A percentile compares a stretch with the other conserved stretches of the same genome.
Evolutionary conservation across 805 yeast species (phyloP).

Genomic region (Candida adriatica): DNA sequence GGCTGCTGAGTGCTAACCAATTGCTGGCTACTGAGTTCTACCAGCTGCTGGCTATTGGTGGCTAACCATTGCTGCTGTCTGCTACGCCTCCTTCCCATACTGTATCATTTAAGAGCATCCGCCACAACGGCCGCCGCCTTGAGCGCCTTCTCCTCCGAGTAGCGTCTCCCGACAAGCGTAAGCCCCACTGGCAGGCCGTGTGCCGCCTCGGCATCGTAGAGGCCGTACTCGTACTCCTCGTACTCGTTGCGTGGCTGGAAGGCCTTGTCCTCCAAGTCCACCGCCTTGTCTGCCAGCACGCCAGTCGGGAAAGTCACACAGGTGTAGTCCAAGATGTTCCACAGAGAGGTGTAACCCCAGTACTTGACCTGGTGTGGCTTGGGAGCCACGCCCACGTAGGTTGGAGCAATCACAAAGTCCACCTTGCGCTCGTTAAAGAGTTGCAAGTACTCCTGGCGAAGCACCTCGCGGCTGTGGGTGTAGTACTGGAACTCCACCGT

Average conservation of each 20-base stretch:
- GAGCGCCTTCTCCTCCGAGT: slow-evolving; percentile 41
- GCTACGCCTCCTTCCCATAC: no score
- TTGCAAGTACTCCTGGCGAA: slow-evolving; percentile 51
- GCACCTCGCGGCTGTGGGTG: slow-evolving; percentile 47
- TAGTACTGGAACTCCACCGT: slow-evolving; percentile 49
- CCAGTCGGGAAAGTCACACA: slow-evolving; percentile 53
- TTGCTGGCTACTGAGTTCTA: no score
- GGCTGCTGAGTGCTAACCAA: no score
- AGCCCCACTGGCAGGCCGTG: slow-evolving; percentile 50
- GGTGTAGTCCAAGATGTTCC: slow-evolving; percentile 68
- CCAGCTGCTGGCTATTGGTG: no score
- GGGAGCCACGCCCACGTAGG: slow-evolving; percentile 68
- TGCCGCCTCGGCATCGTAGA: slow-evolving; percentile 35
- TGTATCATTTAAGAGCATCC: slow-evolving; percentile 5
- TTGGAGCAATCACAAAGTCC: slow-evolving; percentile 63
- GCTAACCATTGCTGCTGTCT: no score
- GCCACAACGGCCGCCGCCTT: slow-evolving; percentile 37
- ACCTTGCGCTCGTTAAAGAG: slow-evolving; percentile 47
- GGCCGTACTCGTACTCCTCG: slow-evolving; percentile 28
- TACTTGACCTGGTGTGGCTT: slow-evolving; percentile 53
- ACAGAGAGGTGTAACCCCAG: slow-evolving; percentile 77
- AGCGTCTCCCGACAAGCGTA: slow-evolving; percentile 44
- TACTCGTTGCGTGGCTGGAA: slow-evolving; percentile 17
- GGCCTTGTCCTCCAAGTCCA: slow-evolving; percentile 39
- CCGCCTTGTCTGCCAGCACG: slow-evolving; percentile 27